phyloP scores from a whole-genome alignment of 2,329 filamentous ascomycete genomes.

The Xylariaceae sp. region DNA sequence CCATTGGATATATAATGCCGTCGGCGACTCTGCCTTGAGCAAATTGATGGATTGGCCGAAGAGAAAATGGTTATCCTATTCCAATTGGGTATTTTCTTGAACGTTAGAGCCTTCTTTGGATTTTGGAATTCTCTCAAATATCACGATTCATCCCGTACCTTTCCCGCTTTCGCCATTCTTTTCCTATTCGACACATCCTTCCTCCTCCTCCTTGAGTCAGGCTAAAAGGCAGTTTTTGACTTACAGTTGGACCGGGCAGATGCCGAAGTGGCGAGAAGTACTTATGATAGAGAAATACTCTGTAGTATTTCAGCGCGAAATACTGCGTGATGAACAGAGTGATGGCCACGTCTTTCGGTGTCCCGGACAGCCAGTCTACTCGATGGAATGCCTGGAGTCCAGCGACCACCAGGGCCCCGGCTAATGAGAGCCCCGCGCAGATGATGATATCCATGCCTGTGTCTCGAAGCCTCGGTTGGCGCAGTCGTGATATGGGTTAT shows the following conservation, averaged over 20 bases:
- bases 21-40: constrained; percentile 27
- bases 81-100: neutral
- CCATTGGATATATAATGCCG: constrained; percentile 30
- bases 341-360: neutral
- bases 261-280: constrained; percentile 40
- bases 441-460: neutral
- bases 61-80: constrained; percentile 35
- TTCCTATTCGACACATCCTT: too few species aligned
- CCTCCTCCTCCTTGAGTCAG: too few species aligned
- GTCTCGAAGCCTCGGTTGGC: neutral
- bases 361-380: neutral
- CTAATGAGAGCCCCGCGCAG: neutral
- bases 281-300: constrained; percentile 38
- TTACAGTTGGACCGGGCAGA: constrained; percentile 40
- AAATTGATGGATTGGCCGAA: constrained; percentile 38
- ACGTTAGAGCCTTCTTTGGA: too few species aligned
- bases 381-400: neutral
- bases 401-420: neutral
- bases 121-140: too few species aligned
- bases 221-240: neutral
- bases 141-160: too few species aligned
- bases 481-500: too few species aligned
- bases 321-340: constrained; percentile 24
- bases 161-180: too few species aligned
- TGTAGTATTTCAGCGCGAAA: constrained; percentile 27